These are phyloP conservation scores for Coleophoma eucalyptorum DNA, from an alignment of 2,329 filamentous ascomycete species.

Conservation along the genomic window DNA sequence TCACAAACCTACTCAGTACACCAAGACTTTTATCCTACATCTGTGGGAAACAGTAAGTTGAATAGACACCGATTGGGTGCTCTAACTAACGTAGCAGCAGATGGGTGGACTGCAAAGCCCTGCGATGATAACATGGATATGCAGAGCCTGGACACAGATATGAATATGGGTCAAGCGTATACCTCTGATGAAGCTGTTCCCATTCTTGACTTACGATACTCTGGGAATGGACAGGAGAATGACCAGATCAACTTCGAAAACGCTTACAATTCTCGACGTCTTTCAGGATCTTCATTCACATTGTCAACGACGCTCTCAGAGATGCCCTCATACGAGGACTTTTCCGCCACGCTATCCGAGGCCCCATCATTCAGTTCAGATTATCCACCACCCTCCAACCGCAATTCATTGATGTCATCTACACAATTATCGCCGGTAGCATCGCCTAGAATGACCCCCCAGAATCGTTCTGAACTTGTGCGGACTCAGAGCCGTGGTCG, in stretches of 20 bases:
- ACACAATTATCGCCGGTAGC: constrained; percentile 70
- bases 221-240: constrained; percentile 42
- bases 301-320: constrained; percentile 68
- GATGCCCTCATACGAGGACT: constrained; percentile 68
- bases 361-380: constrained; percentile 63
- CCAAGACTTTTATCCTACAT: constrained; percentile 51
- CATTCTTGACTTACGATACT: constrained; percentile 56
- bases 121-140: constrained; percentile 55
- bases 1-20: constrained; percentile 53
- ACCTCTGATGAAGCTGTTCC: constrained; percentile 60
- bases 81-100: constrained; percentile 22
- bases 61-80: neutral
- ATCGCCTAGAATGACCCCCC: constrained; percentile 63
- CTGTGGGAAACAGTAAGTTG: constrained; percentile 45
- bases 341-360: constrained; percentile 62
- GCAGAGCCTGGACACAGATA: constrained; percentile 50
- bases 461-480: constrained; percentile 57
- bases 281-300: constrained; percentile 72
- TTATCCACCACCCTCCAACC: constrained; percentile 63
- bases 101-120: constrained; percentile 50
- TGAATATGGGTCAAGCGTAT: constrained; percentile 58
- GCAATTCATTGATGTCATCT: constrained; percentile 67
- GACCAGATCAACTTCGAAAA: constrained; percentile 48
- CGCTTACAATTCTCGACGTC: constrained; percentile 52
- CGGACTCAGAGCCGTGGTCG: constrained; percentile 64